Evolutionary conservation across 176 grass and related monocot species (phyloP).

Genomic region (Avena eriantha): DNA sequence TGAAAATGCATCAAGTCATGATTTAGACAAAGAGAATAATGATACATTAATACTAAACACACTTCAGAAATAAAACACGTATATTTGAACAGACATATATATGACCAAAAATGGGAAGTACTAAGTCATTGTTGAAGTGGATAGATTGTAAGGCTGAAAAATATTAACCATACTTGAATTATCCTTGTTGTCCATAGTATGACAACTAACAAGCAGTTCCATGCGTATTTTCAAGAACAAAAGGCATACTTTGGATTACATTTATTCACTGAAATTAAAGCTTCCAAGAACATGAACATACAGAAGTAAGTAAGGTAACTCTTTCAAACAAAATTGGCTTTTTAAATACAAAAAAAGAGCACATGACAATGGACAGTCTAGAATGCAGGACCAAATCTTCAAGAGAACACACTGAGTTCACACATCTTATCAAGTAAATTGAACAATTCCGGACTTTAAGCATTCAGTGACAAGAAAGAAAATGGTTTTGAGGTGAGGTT

Average conservation of each 20-base stretch:
- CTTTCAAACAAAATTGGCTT: background rate
- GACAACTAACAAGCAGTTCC: background rate
- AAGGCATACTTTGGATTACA: background rate
- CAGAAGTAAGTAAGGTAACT: background rate
- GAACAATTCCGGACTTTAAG: background rate
- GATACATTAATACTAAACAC: slow-evolving; percentile 10
- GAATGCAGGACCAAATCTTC: background rate
- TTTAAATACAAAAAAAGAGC: background rate
- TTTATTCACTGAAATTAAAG: slow-evolving; percentile 11
- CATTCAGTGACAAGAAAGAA: background rate
- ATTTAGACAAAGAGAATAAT: background rate
- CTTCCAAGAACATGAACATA: background rate
- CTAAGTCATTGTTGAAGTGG: background rate
- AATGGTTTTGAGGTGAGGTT: background rate
- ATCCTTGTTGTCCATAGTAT: background rate
- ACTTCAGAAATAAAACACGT: background rate
- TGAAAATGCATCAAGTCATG: slow-evolving; percentile 31
- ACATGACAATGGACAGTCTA: background rate
- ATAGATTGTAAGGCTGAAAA: background rate
- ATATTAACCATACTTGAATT: background rate
- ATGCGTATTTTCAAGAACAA: background rate
- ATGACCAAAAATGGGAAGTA: background rate
- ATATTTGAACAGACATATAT: background rate
- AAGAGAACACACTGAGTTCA: background rate
- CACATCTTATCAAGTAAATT: background rate